A percentile compares a stretch with the other conserved stretches of the same genome.
These are phyloP conservation scores for Colletotrichum phormii DNA, from an alignment of 2,329 filamentous ascomycete species.

Conservation along the genomic window DNA sequence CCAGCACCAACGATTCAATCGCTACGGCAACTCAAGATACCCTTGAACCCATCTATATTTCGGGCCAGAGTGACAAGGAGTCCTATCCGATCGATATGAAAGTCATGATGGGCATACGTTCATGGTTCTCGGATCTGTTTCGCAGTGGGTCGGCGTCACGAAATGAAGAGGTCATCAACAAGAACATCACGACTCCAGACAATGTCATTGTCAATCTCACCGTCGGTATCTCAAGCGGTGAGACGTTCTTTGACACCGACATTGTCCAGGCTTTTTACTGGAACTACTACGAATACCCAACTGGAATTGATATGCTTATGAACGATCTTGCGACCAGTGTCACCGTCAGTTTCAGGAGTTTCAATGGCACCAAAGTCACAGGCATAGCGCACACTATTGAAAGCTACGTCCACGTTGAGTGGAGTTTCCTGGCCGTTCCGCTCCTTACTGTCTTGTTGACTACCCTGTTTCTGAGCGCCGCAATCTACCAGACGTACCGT, in stretches of 20 bases:
- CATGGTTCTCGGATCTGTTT: constrained; percentile 47
- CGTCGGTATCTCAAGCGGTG: constrained; percentile 46
- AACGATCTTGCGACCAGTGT: constrained; percentile 48
- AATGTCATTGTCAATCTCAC: constrained; percentile 47
- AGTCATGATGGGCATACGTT: constrained; percentile 45
- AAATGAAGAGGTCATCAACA: constrained; percentile 41
- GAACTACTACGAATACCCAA: constrained; percentile 51
- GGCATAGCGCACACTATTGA: constrained; percentile 44
- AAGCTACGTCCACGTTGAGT: constrained; percentile 49
- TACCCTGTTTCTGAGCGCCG: constrained; percentile 44
- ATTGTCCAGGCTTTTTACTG: constrained; percentile 53
- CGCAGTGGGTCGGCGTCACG: constrained; percentile 44
- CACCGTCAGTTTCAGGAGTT: constrained; percentile 48
- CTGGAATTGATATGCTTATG: constrained; percentile 49
- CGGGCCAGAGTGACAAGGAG: constrained; percentile 18
- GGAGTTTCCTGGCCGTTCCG: constrained; percentile 49
- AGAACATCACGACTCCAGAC: constrained; percentile 40
- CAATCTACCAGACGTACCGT: constrained; percentile 41
- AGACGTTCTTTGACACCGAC: constrained; percentile 49
- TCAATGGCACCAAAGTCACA: constrained; percentile 42
- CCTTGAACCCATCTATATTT: constrained; percentile 39
- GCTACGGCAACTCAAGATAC: constrained; percentile 31
- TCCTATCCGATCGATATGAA: constrained; percentile 42
- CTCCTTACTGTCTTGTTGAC: constrained; percentile 45
- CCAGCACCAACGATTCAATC: constrained; percentile 43